Percentiles rank a stretch among this genome's conserved stretches.
Evolutionary conservation across 2,329 filamentous ascomycete genomes (phyloP).

Genomic region (Rutstroemia sydowiana): DNA sequence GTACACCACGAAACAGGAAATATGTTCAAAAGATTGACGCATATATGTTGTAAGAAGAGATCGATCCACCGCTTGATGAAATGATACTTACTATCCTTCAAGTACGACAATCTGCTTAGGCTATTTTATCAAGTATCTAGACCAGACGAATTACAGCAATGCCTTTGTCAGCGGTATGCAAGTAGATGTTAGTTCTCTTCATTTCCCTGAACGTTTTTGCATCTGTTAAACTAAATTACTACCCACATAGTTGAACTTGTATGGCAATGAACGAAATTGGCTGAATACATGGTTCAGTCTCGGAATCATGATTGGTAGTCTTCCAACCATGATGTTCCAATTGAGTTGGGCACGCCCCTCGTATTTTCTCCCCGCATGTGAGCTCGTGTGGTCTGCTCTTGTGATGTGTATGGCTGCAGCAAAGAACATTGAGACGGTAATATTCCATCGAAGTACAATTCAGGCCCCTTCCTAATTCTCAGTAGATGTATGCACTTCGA

Average conservation of each 20-base stretch:
- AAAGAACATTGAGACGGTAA: constrained; percentile 1
- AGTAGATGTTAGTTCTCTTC: constrained; percentile 28
- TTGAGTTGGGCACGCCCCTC: constrained; percentile 18
- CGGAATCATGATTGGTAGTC: constrained; percentile 12
- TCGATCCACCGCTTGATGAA: background rate
- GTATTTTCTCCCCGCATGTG: constrained; percentile 9
- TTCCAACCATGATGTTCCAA: constrained; percentile 12
- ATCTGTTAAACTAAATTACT: background rate
- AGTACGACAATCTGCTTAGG: constrained; percentile 1
- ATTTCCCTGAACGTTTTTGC: background rate
- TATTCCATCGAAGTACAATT: too few species aligned
- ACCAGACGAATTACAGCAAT: constrained; percentile 28
- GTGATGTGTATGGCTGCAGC: constrained; percentile 6
- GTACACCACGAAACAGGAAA: background rate
- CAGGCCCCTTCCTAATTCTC: background rate
- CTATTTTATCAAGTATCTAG: constrained; percentile 39
- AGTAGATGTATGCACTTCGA: constrained; percentile 27
- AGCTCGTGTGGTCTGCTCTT: background rate
- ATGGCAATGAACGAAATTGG: constrained; percentile 47
- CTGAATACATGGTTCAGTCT: constrained; percentile 44
- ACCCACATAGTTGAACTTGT: constrained; percentile 32
- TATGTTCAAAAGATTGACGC: constrained; percentile 1
- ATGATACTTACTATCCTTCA: background rate
- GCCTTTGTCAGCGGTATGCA: constrained; percentile 27
- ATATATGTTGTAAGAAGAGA: background rate